Conservation (phyloP, 768 basidiomycete species). For the Multifurca ochricompacta region DNA sequence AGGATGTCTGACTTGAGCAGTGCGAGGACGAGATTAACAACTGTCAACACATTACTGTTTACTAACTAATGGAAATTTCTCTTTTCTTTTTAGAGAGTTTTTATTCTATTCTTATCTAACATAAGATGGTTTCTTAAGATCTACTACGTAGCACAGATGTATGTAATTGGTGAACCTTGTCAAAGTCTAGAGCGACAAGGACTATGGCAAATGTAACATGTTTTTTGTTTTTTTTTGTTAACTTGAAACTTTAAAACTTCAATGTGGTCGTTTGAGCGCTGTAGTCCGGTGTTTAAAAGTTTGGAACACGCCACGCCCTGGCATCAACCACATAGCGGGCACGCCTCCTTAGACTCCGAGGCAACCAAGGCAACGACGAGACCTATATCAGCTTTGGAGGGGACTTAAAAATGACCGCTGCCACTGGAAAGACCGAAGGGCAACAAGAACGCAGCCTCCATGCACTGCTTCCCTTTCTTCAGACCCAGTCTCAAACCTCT, state of each 20-base stretch:
- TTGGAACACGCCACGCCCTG: not conserved
- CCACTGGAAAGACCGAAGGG: slow-evolving; percentile 7
- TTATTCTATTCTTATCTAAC: too few species aligned
- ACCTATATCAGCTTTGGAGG: not conserved
- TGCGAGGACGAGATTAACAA: not conserved
- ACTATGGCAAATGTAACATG: too few species aligned
- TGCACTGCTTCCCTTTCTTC: slow-evolving; percentile 68
- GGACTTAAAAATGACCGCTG: slow-evolving; percentile 12
- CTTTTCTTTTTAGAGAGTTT: not conserved
- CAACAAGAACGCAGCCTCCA: slow-evolving; percentile 31
- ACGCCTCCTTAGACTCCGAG: slow-evolving; percentile 1
- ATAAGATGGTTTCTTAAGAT: too few species aligned
- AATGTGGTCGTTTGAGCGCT: too few species aligned
- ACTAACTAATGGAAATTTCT: not conserved
- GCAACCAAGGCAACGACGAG: not conserved
- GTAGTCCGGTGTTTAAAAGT: too few species aligned
- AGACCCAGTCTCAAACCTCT: slow-evolving; percentile 70
- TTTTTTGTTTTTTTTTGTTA: too few species aligned
- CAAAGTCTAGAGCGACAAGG: not conserved
- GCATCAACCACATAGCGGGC: not conserved
- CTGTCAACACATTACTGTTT: not conserved
- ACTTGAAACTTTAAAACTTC: too few species aligned
- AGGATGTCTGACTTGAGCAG: slow-evolving; percentile 68
- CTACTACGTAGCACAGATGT: too few species aligned
- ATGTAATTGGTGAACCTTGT: not conserved